Evolutionary conservation across 306 rosid genomes (phyloP).

Genomic region (Begonia fuchsioides): DNA sequence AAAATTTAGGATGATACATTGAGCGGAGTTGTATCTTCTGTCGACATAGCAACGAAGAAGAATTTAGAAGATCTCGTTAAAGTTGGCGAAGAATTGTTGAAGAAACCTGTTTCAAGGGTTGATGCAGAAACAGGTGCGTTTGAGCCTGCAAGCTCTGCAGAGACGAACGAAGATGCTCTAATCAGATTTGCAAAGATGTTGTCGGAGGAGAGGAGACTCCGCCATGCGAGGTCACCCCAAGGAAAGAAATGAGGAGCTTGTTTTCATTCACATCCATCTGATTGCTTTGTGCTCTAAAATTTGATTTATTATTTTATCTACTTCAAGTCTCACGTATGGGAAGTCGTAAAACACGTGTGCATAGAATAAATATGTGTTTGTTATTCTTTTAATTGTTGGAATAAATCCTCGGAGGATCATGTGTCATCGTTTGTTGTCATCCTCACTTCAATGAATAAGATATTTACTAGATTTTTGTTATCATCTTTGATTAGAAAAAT

Average conservation of each 20-base stretch:
- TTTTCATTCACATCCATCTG: too few species aligned
- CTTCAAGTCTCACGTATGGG: too few species aligned
- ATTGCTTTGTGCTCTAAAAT: too few species aligned
- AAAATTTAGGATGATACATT: not conserved
- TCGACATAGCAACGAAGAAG: slow-evolving; percentile 16
- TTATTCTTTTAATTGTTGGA: too few species aligned
- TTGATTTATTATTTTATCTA: too few species aligned
- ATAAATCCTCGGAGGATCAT: too few species aligned
- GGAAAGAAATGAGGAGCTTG: slow-evolving; percentile 4
- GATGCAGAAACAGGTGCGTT: slow-evolving; percentile 13
- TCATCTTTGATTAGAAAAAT: too few species aligned
- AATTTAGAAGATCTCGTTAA: slow-evolving; percentile 16
- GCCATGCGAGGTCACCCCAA: slow-evolving; percentile 10
- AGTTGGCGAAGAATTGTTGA: slow-evolving; percentile 18
- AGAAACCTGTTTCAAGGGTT: slow-evolving; percentile 19
- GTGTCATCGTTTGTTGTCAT: too few species aligned
- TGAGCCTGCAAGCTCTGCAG: slow-evolving; percentile 6
- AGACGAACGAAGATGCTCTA: slow-evolving; percentile 22
- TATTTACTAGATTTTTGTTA: too few species aligned
- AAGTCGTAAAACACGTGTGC: too few species aligned
- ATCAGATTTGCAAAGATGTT: slow-evolving; percentile 34
- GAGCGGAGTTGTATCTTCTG: not conserved
- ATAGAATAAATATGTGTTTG: too few species aligned
- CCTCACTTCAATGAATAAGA: too few species aligned
- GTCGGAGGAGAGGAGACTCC: slow-evolving; percentile 30